These are phyloP conservation scores for Cinchona pubescens DNA, from an alignment of 257 asterid genomes.

Conservation along the genomic window DNA sequence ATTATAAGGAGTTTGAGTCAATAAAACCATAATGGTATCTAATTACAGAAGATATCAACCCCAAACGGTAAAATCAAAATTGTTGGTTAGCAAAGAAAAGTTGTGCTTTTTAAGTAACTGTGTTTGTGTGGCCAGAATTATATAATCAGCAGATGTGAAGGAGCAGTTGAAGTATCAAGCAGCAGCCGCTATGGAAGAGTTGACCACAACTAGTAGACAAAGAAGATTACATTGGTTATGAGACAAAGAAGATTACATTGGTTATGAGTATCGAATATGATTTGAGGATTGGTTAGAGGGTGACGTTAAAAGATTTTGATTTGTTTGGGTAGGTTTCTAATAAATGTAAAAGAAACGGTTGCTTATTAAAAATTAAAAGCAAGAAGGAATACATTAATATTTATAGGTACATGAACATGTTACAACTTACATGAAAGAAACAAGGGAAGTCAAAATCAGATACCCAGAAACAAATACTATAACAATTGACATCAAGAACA, in stretches of 20 bases:
- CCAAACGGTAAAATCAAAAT: background rate
- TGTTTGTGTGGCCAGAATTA: background rate
- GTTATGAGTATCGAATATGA: background rate
- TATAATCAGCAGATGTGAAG: background rate
- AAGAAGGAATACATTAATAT: background rate
- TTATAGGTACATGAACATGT: background rate
- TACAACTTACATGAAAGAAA: too few species aligned
- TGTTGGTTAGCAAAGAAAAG: background rate
- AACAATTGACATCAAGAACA: background rate
- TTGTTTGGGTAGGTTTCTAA: slow-evolving; percentile 40
- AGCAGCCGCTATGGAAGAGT: slow-evolving; percentile 28
- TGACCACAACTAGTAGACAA: slow-evolving; percentile 42
- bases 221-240: slow-evolving; percentile 35
- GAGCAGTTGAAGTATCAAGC: background rate
- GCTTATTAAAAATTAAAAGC: background rate
- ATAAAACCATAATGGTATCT: background rate
- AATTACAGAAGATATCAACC: slow-evolving; percentile 5
- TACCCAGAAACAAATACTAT: background rate
- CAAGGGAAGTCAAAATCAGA: slow-evolving; percentile 10
- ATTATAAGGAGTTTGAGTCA: background rate
- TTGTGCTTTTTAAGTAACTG: background rate
- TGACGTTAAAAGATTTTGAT: slow-evolving; percentile 11
- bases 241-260: slow-evolving; percentile 36
- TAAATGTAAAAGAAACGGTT: slow-evolving; percentile 27
- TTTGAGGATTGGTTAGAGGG: slow-evolving; percentile 6